Percentiles rank a stretch among this genome's conserved stretches.
phyloP scores from a whole-genome alignment of 495 filamentous ascomycete genomes.

The Amorphotheca resinae region DNA sequence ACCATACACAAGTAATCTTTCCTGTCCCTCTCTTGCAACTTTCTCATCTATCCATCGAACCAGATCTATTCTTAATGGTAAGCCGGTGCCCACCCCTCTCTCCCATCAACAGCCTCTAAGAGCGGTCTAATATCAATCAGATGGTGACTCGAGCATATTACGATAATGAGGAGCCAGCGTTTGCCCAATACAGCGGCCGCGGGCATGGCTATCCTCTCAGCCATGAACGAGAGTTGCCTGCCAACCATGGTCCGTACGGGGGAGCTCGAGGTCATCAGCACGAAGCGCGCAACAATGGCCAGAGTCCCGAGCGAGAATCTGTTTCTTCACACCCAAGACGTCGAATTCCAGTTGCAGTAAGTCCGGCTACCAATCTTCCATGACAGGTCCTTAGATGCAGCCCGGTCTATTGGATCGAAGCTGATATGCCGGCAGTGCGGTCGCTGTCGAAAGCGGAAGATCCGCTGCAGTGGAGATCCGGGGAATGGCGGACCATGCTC shows the following conservation, averaged over 20 bases:
- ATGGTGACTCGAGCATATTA: constrained; percentile 11
- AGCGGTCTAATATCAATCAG: background rate
- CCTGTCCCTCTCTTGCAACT: background rate
- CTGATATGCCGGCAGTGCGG: constrained; percentile 54
- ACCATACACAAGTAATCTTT: background rate
- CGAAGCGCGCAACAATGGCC: constrained; percentile 9
- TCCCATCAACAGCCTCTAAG: background rate
- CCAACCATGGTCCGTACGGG: constrained; percentile 2
- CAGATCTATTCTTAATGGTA: background rate
- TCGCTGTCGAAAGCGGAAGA: constrained; percentile 88
- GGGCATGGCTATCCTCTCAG: constrained; percentile 12
- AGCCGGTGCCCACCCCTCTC: background rate
- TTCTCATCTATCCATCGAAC: background rate
- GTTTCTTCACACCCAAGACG: constrained; percentile 26
- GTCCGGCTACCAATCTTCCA: constrained; percentile 17
- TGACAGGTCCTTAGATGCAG: background rate
- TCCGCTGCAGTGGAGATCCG: constrained; percentile 84
- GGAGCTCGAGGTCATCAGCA: constrained; percentile 6
- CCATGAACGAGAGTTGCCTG: constrained; percentile 14
- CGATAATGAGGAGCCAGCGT: constrained; percentile 6
- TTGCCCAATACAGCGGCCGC: constrained; percentile 8
- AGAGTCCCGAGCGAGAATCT: constrained; percentile 11
- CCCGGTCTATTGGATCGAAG: background rate
- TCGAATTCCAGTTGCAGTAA: constrained; percentile 60
- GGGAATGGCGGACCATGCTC: constrained; percentile 63